phyloP scores from a whole-genome alignment of 805 yeast genomes.

The Helenozyma baotianmanensis region DNA sequence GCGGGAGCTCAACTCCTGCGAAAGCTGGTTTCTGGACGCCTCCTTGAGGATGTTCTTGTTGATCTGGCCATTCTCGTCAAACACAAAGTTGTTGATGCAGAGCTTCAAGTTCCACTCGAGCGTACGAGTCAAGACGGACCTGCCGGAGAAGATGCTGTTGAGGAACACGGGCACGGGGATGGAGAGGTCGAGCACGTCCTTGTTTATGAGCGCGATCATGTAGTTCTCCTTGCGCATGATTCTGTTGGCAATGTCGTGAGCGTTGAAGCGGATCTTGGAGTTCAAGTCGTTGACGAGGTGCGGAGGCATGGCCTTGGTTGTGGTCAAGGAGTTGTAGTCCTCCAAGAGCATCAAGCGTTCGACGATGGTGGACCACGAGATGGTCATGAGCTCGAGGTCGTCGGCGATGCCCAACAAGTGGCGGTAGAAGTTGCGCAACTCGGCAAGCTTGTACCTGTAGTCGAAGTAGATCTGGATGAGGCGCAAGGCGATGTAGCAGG shows the following conservation, averaged over 20 bases:
- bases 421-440: constrained; percentile 71
- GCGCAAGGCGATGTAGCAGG: constrained; percentile 48
- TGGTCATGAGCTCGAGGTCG: constrained; percentile 77
- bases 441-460: constrained; percentile 56
- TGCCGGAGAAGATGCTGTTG: constrained; percentile 16
- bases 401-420: constrained; percentile 68
- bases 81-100: constrained; percentile 81
- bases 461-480: constrained; percentile 55
- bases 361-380: constrained; percentile 87
- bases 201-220: constrained; percentile 83
- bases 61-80: constrained; percentile 79
- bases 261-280: constrained; percentile 73
- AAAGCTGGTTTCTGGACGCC: constrained; percentile 58
- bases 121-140: constrained; percentile 66
- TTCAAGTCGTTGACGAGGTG: constrained; percentile 48
- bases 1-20: constrained; percentile 69
- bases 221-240: constrained; percentile 95
- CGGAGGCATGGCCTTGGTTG: constrained; percentile 25
- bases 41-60: constrained; percentile 68
- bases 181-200: constrained; percentile 63
- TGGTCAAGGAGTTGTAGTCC: constrained; percentile 72
- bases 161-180: constrained; percentile 26
- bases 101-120: constrained; percentile 92
- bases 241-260: constrained; percentile 92
- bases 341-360: constrained; percentile 67